These are phyloP conservation scores for Limnomonas spitsbergensis DNA, from an alignment of 139 green algal species.

Conservation along the genomic window DNA sequence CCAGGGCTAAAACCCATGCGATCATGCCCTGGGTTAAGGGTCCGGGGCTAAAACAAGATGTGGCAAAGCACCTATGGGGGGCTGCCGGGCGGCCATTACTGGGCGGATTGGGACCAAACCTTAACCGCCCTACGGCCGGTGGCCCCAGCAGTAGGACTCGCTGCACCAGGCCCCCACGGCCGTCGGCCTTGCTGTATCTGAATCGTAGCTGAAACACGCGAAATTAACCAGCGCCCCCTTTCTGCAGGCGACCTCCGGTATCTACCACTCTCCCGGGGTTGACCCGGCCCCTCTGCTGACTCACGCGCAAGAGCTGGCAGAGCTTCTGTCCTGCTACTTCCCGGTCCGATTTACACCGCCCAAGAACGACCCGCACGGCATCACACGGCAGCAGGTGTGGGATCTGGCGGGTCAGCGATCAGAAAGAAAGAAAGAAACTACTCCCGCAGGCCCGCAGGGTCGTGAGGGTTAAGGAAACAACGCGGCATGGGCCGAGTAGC, in stretches of 20 bases:
- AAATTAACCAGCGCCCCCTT: neutral
- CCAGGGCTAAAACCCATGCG: no score
- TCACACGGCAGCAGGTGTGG: neutral
- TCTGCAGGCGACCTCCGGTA: neutral
- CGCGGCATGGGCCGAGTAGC: neutral
- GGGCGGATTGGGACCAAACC: no score
- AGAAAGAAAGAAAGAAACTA: no score
- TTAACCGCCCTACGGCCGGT: no score
- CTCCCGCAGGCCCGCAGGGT: no score
- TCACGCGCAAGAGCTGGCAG: slow-evolving; percentile 6
- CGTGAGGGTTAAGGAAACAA: neutral
- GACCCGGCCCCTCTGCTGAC: neutral
- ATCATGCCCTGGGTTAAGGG: no score
- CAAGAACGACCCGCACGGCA: slow-evolving; percentile 33
- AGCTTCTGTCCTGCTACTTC: slow-evolving; percentile 73
- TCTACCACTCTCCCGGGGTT: slow-evolving; percentile 17
- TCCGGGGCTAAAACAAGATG: no score
- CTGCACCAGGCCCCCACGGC: no score
- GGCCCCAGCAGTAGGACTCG: no score
- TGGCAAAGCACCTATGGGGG: no score
- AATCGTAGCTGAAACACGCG: neutral
- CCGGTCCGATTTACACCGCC: slow-evolving; percentile 84
- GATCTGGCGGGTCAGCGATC: neutral
- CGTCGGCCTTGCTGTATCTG: no score
- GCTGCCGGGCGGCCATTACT: no score